These are phyloP conservation scores for Sclerotinia subarctica DNA, from an alignment of 2,329 filamentous ascomycete species.

Conservation along the genomic window DNA sequence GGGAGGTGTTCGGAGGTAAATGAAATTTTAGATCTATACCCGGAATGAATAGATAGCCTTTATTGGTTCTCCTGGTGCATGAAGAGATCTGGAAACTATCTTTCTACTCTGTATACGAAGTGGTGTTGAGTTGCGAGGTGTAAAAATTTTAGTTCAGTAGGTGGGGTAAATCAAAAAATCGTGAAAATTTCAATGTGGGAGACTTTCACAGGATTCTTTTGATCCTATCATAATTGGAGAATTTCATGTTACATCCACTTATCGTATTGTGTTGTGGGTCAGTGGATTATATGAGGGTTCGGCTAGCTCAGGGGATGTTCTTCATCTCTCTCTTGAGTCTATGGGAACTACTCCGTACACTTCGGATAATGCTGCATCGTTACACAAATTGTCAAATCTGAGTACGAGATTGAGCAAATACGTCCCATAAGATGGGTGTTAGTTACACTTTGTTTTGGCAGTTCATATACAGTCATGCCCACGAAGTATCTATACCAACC, in stretches of 20 bases:
- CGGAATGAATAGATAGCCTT: too few relatives aligned
- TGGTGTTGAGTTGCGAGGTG: too few relatives aligned
- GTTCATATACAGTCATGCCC: neutral
- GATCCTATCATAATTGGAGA: neutral
- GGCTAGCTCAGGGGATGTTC: constrained; percentile 13
- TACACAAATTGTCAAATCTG: neutral
- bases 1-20: neutral
- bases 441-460: neutral
- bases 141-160: too few relatives aligned
- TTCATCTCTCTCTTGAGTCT: neutral
- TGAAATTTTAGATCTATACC: too few relatives aligned
- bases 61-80: too few relatives aligned
- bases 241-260: neutral
- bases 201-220: neutral
- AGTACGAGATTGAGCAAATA: neutral
- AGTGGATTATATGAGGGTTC: neutral
- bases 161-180: too few relatives aligned
- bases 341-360: neutral
- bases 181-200: neutral
- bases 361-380: neutral
- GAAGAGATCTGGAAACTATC: too few relatives aligned
- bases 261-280: neutral
- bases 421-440: neutral
- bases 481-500: neutral
- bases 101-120: too few relatives aligned